Evolutionary conservation across 1,284 basidiomycete genomes (phyloP).

Genomic region (Puccinia hordei): DNA sequence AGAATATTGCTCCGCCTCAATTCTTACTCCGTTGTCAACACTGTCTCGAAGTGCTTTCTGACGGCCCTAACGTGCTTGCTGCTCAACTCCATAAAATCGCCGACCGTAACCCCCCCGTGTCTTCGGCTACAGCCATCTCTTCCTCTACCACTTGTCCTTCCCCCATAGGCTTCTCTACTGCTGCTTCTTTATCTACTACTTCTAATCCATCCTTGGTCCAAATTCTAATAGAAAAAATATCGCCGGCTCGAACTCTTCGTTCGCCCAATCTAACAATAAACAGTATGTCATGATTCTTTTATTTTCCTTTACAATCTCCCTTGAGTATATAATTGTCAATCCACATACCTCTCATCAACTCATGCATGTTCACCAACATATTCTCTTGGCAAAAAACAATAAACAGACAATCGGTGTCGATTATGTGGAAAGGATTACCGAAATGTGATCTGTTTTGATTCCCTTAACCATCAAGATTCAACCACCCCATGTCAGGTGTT

Average conservation of each 20-base stretch:
- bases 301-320: background rate
- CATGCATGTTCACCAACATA: too few species aligned
- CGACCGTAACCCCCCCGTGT: background rate
- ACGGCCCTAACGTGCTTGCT: constrained; percentile 12
- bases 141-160: too few species aligned
- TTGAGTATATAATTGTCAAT: too few species aligned
- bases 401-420: constrained; percentile 35
- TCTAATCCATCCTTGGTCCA: background rate
- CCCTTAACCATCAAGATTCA: constrained; percentile 4
- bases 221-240: background rate
- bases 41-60: constrained; percentile 30
- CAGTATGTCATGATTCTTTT: background rate
- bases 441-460: constrained; percentile 43
- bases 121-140: too few species aligned
- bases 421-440: constrained; percentile 25
- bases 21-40: constrained; percentile 42
- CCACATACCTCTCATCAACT: too few species aligned
- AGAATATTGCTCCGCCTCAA: constrained; percentile 13
- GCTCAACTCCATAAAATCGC: background rate
- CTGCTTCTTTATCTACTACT: background rate
- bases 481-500: background rate
- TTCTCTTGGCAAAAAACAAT: background rate
- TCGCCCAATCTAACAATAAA: background rate
- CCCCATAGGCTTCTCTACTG: background rate
- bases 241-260: background rate